Evolutionary conservation across 2,329 filamentous ascomycete species (phyloP).

Genomic region (Exserohilum turcica): DNA sequence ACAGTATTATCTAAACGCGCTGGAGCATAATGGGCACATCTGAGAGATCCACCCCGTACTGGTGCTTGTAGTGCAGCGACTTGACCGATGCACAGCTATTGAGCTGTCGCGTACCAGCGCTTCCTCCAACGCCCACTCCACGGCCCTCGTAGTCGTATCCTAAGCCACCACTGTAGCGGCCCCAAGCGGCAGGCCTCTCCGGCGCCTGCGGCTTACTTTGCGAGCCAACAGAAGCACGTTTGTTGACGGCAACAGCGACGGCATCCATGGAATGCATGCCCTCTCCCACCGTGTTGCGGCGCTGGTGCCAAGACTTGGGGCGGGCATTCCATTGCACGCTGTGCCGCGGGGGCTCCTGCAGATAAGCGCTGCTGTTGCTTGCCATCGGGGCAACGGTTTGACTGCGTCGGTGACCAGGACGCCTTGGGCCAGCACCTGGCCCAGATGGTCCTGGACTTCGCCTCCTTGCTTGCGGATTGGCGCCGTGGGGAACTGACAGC

Average conservation of each 20-base stretch:
- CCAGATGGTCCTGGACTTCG: slow-evolving; percentile 4
- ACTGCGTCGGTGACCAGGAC: slow-evolving; percentile 22
- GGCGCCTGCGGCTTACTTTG: not conserved
- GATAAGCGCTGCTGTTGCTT: slow-evolving; percentile 17
- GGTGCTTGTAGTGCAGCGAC: slow-evolving; percentile 36
- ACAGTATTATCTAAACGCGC: slow-evolving; percentile 11
- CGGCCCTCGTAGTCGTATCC: slow-evolving; percentile 43
- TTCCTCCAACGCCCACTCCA: slow-evolving; percentile 43
- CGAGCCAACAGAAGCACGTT: slow-evolving; percentile 8
- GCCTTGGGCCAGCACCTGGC: slow-evolving; percentile 10
- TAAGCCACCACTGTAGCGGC: slow-evolving; percentile 47
- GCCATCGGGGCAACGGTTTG: slow-evolving; percentile 27
- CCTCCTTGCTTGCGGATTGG: slow-evolving; percentile 14
- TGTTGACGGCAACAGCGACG: slow-evolving; percentile 10
- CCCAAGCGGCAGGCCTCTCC: slow-evolving; percentile 20
- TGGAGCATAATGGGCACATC: slow-evolving; percentile 42
- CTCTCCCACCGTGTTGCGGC: slow-evolving; percentile 39
- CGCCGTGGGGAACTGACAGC: slow-evolving; percentile 10
- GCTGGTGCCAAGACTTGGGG: slow-evolving; percentile 35
- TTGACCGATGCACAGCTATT: slow-evolving; percentile 39
- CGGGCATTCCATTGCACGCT: slow-evolving; percentile 34
- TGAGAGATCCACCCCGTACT: slow-evolving; percentile 41
- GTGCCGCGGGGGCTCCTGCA: slow-evolving; percentile 12
- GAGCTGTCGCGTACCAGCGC: slow-evolving; percentile 42
- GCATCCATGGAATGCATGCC: slow-evolving; percentile 24